Base-by-base conservation (phyloP, 257 asterid species). In the Fraxinus pennsylvanica region DNA sequence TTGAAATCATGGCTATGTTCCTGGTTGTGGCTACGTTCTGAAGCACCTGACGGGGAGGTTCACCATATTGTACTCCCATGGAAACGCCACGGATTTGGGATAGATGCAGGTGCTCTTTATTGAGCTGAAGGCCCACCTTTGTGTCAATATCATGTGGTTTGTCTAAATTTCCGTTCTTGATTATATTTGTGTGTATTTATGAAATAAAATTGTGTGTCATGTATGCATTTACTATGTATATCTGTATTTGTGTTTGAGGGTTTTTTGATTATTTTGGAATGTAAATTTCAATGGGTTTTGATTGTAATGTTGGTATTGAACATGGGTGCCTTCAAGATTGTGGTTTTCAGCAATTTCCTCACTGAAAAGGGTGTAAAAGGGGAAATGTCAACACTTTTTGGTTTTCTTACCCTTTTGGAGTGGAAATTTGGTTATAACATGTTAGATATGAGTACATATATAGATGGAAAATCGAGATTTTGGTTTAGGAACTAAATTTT, bases 61-160 rank as follows among this genome's bases (percentile, higher is more conserved):
- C 33, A 30, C 3, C 33, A 30, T 30, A 30, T 30, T 30, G 33
- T 30, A 30, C 33, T 30, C 33, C 33, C 33, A 30, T 30, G 33
- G 33, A 30, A 30, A 30, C 33, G 33, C 30, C 30, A 1, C 30
- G 30, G 30, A 29, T 25, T 25, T 25, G 27, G 27, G 27, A 25
- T 0, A 25, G 27, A 96, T 96, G 99, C 85, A 78, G 66, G 99
- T 91, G 85, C 97, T 96, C 39, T 96, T 96, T 67, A 88, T 88
- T 79, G 98, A 96, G 92, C 99, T 96, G 38, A 90, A 97, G 87
- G 99, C 98, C 29, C 99, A 25, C 81, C 97, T 93, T 30, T 97
- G 99, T 71, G 94, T 93, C 79, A 96, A 96, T 85, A 91, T 96
- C 63, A 92, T 96, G 99, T 87, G 98, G 99, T 95, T 14, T 59